These are phyloP conservation scores for Monosporascus ibericus DNA, from an alignment of 2,329 filamentous ascomycete species.

Conservation along the genomic window DNA sequence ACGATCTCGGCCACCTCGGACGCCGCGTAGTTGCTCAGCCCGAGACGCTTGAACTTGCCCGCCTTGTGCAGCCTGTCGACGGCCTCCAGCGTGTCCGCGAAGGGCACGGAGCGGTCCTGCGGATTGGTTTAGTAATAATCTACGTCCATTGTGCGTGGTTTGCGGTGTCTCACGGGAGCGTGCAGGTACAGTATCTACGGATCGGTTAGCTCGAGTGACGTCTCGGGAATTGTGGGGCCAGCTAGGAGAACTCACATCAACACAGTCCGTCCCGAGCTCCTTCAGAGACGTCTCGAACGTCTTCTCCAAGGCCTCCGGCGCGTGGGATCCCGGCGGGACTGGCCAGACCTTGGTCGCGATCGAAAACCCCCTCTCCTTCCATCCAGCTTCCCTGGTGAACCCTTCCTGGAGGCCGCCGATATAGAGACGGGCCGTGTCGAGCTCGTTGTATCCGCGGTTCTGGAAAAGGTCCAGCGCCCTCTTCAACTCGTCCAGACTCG, in stretches of 20 bases:
- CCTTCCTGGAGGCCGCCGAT: conserved; percentile 68
- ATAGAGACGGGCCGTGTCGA: conserved; percentile 79
- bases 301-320: conserved; percentile 53
- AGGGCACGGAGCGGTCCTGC: conserved; percentile 57
- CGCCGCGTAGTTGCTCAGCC: conserved; percentile 75
- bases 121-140: background rate
- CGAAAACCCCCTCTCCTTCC: conserved; percentile 69
- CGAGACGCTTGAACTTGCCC: conserved; percentile 74
- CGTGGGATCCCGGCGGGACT: conserved; percentile 49
- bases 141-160: background rate
- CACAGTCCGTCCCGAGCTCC: conserved; percentile 63
- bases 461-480: conserved; percentile 68
- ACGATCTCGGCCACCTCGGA: conserved; percentile 83
- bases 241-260: conserved; percentile 47
- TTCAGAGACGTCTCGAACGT: conserved; percentile 60
- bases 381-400: conserved; percentile 67
- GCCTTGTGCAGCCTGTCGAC: conserved; percentile 74
- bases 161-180: conserved; percentile 31
- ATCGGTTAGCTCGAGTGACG: background rate
- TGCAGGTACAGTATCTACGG: conserved; percentile 64
- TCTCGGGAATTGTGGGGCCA: background rate
- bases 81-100: conserved; percentile 68
- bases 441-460: conserved; percentile 68
- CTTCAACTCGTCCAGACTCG: conserved; percentile 58
- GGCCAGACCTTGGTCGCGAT: conserved; percentile 77